phyloP scores from a whole-genome alignment of 2,329 filamentous ascomycete species.

The Aspergillus pseudoglaucus region DNA sequence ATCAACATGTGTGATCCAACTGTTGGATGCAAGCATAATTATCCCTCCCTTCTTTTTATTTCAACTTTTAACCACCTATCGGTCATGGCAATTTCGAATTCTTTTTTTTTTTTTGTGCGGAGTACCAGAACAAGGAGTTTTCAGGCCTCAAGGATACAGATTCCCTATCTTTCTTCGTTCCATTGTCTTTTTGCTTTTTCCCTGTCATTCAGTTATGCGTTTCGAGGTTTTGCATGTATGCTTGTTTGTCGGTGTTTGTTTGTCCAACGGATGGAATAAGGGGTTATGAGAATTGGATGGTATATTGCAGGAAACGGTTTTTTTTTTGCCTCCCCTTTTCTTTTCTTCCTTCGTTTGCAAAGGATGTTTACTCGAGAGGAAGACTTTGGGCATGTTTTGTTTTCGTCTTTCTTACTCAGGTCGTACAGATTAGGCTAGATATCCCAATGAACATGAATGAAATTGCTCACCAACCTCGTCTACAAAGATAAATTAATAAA shows the following conservation, averaged over 20 bases:
- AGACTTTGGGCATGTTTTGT: not conserved
- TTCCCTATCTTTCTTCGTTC: not conserved
- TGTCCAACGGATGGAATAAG: not conserved
- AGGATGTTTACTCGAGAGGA: not conserved
- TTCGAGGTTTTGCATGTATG: constrained; percentile 3
- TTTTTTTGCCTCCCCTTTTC: too few relatives aligned
- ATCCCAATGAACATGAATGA: constrained; percentile 9
- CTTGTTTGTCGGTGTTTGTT: not conserved
- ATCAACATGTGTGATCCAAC: not conserved
- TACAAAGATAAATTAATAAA: not conserved
- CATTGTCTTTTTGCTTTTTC: not conserved
- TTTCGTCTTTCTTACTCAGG: constrained; percentile 5
- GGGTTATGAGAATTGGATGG: not conserved
- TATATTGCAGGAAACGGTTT: constrained; percentile 1
- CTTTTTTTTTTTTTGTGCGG: not conserved
- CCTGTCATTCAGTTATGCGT: not conserved
- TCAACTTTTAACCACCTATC: not conserved
- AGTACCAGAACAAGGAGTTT: not conserved
- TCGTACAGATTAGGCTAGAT: constrained; percentile 9
- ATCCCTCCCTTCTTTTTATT: not conserved
- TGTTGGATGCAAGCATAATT: not conserved
- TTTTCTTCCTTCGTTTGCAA: not conserved
- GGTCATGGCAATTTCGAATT: not conserved
- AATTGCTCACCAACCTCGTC: not conserved
- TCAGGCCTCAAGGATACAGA: not conserved